Evolutionary conservation across 1,139 yeast genomes (phyloP).

Genomic region (Geotrichum europaeum): DNA sequence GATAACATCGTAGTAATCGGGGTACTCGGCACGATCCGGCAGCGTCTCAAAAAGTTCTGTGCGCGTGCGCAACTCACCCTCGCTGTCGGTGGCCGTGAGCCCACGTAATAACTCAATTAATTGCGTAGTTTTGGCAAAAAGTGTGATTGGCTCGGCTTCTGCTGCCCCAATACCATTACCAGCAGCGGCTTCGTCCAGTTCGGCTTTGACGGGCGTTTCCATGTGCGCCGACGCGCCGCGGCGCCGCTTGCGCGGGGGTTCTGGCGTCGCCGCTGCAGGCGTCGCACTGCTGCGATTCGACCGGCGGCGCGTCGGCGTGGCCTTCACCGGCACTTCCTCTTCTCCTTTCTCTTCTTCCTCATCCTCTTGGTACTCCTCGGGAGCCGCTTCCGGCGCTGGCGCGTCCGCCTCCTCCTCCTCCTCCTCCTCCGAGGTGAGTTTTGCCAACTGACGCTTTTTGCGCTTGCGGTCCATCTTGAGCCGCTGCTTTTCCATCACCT

Average conservation of each 20-base stretch:
- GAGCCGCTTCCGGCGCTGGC: neutral
- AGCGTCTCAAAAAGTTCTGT: constrained; percentile 37
- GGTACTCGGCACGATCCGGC: constrained; percentile 69
- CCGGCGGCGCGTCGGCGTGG: neutral
- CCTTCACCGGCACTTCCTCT: neutral
- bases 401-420: constrained; percentile 34
- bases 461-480: constrained; percentile 30
- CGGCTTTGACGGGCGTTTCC: neutral
- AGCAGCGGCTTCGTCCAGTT: neutral
- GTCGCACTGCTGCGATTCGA: neutral
- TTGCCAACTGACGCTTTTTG: constrained; percentile 35
- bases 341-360: constrained; percentile 7
- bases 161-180: neutral
- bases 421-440: constrained; percentile 31
- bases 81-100: neutral
- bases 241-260: neutral
- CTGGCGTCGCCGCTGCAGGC: neutral
- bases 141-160: neutral
- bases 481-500: constrained; percentile 61
- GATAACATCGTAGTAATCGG: constrained; percentile 80
- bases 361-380: neutral
- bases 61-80: constrained; percentile 15
- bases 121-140: neutral
- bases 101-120: neutral
- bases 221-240: neutral